phyloP scores from a whole-genome alignment of 2,329 filamentous ascomycete genomes.

The Tolypocladium cylindrosporum region DNA sequence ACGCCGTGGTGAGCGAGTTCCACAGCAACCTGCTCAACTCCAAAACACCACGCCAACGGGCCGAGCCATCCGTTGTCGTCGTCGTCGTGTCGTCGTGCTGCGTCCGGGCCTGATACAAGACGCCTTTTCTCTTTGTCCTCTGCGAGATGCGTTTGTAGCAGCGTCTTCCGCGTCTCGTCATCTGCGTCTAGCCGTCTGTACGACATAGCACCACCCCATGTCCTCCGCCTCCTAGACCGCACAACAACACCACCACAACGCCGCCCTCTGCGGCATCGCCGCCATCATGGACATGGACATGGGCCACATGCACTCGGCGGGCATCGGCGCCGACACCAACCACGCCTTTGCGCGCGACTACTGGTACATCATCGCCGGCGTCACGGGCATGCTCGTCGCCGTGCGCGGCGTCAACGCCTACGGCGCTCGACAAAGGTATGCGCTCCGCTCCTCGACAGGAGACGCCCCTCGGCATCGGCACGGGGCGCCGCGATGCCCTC shows the following conservation, averaged over 20 bases:
- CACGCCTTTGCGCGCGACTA: conserved; percentile 42
- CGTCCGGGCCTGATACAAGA: not conserved
- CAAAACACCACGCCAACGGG: not conserved
- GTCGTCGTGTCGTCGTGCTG: not conserved
- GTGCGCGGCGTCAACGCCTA: conserved; percentile 33
- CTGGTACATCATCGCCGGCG: conserved; percentile 48
- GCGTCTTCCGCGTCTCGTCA: too few relatives aligned
- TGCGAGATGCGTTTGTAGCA: not conserved
- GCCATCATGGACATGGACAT: conserved; percentile 21
- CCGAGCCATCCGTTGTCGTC: not conserved
- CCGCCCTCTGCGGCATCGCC: not conserved
- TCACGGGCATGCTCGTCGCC: conserved; percentile 30
- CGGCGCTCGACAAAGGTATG: conserved; percentile 31
- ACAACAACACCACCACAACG: not conserved
- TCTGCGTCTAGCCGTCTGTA: too few relatives aligned
- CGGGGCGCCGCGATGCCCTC: not conserved
- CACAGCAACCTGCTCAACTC: not conserved
- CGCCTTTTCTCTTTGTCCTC: not conserved
- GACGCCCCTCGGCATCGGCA: not conserved
- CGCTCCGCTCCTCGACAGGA: too few relatives aligned
- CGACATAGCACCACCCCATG: not conserved
- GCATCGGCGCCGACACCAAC: conserved; percentile 33
- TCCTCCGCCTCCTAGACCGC: not conserved
- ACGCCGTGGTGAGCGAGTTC: not conserved
- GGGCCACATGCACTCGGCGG: conserved; percentile 19